A percentile compares a stretch with the other conserved stretches of the same genome.
These are phyloP conservation scores for Dioscorea alata DNA, from an alignment of 106 monocot species.

Conservation along the genomic window DNA sequence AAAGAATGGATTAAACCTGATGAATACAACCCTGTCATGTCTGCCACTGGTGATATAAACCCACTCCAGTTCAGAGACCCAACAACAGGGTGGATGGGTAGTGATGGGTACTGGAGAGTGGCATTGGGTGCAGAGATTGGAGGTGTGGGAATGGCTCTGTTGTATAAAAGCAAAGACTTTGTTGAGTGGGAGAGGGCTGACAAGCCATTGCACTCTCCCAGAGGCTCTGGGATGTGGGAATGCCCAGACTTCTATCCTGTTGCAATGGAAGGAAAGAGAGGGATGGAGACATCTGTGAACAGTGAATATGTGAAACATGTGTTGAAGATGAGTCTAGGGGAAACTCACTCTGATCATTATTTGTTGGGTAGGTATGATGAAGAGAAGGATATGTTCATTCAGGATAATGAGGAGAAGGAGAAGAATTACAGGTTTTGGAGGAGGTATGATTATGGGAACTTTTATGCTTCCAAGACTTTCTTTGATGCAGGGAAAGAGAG, in stretches of 20 bases:
- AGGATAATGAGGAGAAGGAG: slow-evolving; percentile 13
- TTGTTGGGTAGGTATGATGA: slow-evolving; percentile 20
- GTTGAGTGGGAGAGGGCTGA: slow-evolving; percentile 18
- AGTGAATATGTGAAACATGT: slow-evolving; percentile 21
- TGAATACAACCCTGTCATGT: slow-evolving; percentile 29
- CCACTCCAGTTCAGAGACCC: slow-evolving; percentile 22
- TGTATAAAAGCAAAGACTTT: slow-evolving; percentile 40
- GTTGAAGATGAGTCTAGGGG: slow-evolving; percentile 27
- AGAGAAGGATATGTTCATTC: slow-evolving; percentile 32
- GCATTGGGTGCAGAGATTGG: slow-evolving; percentile 16
- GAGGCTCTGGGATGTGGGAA: slow-evolving; percentile 37
- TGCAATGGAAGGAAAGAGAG: background rate
- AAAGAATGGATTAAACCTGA: slow-evolving; percentile 40
- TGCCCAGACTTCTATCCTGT: slow-evolving; percentile 51
- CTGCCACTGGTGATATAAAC: slow-evolving; percentile 8
- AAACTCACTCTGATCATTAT: slow-evolving; percentile 16
- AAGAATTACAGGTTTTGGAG: slow-evolving; percentile 41
- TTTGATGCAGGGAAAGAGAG: slow-evolving; percentile 51
- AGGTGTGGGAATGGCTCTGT: slow-evolving; percentile 10
- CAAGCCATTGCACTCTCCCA: slow-evolving; percentile 15
- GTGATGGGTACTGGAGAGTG: slow-evolving; percentile 37
- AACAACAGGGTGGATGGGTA: slow-evolving; percentile 28
- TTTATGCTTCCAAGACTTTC: slow-evolving; percentile 84
- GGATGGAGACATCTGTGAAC: slow-evolving; percentile 18
- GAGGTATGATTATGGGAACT: slow-evolving; percentile 78